Conservation (phyloP, 805 yeast species). For the Zygotorulaspora florentina region DNA sequence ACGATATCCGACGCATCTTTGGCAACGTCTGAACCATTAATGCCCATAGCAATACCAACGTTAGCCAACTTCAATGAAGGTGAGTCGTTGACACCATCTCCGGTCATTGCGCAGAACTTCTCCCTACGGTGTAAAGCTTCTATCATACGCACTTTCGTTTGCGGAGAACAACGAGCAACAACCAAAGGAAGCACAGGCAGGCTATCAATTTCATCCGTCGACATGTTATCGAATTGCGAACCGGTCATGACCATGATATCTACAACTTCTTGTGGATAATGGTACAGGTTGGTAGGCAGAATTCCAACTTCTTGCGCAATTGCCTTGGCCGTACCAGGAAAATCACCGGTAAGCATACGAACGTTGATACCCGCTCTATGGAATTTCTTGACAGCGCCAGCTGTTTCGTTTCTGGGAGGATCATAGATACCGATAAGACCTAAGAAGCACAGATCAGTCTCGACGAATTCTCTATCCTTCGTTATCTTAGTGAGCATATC, state of each 20-base stretch:
- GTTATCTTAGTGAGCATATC: constrained; percentile 27
- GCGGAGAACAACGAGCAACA: constrained; percentile 93
- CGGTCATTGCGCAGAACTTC: constrained; percentile 98
- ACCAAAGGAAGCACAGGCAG: constrained; percentile 79
- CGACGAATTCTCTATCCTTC: constrained; percentile 39
- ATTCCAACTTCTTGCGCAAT: constrained; percentile 89
- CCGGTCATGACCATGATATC: constrained; percentile 77
- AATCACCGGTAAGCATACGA: constrained; percentile 97
- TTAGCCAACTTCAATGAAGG: constrained; percentile 95
- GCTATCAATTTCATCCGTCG: constrained; percentile 63
- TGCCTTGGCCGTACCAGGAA: constrained; percentile 78
- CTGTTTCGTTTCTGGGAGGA: constrained; percentile 90
- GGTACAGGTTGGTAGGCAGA: constrained; percentile 53
- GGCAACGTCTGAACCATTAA: constrained; percentile 95
- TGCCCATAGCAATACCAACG: constrained; percentile 92
- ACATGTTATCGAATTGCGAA: constrained; percentile 67
- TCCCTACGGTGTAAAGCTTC: constrained; percentile 86
- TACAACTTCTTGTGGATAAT: constrained; percentile 36
- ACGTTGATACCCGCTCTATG: constrained; percentile 93
- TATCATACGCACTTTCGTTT: constrained; percentile 85
- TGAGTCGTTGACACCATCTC: constrained; percentile 97
- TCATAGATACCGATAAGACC: constrained; percentile 95
- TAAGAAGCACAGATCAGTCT: constrained; percentile 63
- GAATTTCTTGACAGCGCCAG: constrained; percentile 65
- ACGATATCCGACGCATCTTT: constrained; percentile 98